These are phyloP conservation scores for Botrytis fragariae DNA, from an alignment of 2,329 filamentous ascomycete genomes.

Conservation along the genomic window DNA sequence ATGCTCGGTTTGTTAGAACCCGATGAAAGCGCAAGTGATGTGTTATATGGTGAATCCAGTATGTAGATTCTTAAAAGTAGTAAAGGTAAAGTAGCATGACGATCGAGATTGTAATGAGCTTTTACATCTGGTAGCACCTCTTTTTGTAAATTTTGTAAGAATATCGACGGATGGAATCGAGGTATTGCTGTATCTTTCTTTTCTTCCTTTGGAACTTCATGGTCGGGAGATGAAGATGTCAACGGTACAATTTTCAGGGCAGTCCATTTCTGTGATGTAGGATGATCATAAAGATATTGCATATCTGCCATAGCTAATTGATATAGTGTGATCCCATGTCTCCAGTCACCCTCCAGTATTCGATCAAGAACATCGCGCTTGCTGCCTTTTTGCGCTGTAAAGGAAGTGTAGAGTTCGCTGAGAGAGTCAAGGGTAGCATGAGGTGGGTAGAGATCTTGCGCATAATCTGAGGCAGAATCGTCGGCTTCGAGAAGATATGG, in stretches of 20 bases:
- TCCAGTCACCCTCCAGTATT: slow-evolving; percentile 67
- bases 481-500: slow-evolving; percentile 53
- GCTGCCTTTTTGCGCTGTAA: slow-evolving; percentile 59
- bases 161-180: slow-evolving; percentile 76
- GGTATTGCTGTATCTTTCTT: slow-evolving; percentile 52
- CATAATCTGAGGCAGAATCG: slow-evolving; percentile 52
- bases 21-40: slow-evolving; percentile 47
- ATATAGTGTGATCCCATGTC: slow-evolving; percentile 61
- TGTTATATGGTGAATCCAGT: slow-evolving; percentile 77
- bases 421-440: slow-evolving; percentile 64
- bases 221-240: slow-evolving; percentile 15
- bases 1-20: slow-evolving; percentile 21
- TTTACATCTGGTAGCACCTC: slow-evolving; percentile 78
- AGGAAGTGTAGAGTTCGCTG: slow-evolving; percentile 59
- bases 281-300: slow-evolving; percentile 64
- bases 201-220: slow-evolving; percentile 36
- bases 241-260: slow-evolving; percentile 59
- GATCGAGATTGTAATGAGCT: slow-evolving; percentile 76
- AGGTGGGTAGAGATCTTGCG: slow-evolving; percentile 66
- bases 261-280: slow-evolving; percentile 61
- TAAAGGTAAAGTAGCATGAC: slow-evolving; percentile 66
- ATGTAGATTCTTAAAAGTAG: slow-evolving; percentile 76
- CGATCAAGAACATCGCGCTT: slow-evolving; percentile 63
- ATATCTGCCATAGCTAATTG: slow-evolving; percentile 69
- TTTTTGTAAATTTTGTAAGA: slow-evolving; percentile 70